Evolutionary conservation across 192 early-diverging fungal genomes (phyloP), one percentile per base, ranked within the genome.

Genomic region (Linderina pennispora): DNA sequence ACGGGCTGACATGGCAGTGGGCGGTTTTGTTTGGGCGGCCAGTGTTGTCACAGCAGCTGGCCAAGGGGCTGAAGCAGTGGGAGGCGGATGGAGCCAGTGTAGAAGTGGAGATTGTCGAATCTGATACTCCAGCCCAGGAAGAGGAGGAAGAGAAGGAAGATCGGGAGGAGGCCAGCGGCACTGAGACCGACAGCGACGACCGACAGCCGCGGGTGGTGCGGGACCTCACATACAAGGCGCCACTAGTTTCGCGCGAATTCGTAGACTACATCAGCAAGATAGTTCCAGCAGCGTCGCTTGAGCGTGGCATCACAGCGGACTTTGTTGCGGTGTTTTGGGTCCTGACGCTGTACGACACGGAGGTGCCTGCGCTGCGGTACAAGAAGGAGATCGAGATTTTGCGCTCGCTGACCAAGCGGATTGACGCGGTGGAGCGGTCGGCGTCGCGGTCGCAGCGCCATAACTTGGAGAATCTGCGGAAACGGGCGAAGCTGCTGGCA

Each of bases 11-110:
- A 45, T 71, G 67, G 67, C 55, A 44, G 7, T 20, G 63, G 26
- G 67, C 67, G 15, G 47, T 71, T 20, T 33, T 71, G 55, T 63
- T 55, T 55, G 67, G 67, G 4, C 60, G 67, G 0, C 67, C 67
- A 19, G 59, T 35, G 34, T 40, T 71, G 10, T 58, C 67, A 6
- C 13, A 39, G 9, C 51, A 36, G 6, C 32, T 71, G 23, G 42
- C 23, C 2, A 50, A 59, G 15, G 55, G 48, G 1, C 52, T 71
- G 31, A 59, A 48, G 55, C 60, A 52, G 16, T 71, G 67, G 67
- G 67, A 63, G 18, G 51, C 50, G 9, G 42, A 50, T 5, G 67
- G 61, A 36, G 53, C 50, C 22, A 20, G 23, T 11, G 45, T 71
- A 1, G 24, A 9, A 6, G 51, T 53, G 8, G 41, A 41, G 13